Conservation (phyloP, 73 alveolate genomes). For the Tetrahymena thermophila region DNA sequence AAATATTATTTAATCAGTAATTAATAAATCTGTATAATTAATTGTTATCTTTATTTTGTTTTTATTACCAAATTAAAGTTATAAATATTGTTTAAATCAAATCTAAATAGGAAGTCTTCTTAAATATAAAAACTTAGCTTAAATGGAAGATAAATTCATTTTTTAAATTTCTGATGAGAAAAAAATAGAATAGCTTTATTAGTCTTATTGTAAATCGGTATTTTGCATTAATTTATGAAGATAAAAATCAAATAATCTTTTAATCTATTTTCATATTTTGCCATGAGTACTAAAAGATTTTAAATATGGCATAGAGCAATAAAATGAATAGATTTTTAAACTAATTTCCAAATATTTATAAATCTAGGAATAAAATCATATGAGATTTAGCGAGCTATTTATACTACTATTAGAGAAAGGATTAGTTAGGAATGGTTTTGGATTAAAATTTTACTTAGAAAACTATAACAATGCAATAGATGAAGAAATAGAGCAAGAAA, state of each 20-base stretch:
- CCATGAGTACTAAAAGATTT: neutral
- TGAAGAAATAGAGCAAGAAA: neutral
- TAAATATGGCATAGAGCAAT: neutral
- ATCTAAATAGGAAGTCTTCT: neutral
- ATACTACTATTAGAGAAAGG: neutral
- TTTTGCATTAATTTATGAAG: neutral
- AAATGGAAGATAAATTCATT: neutral
- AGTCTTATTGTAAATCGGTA: slow-evolving; percentile 1
- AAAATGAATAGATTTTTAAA: neutral
- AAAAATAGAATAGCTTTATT: neutral
- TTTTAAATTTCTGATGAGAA: neutral
- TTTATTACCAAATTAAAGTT: neutral
- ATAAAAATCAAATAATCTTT: neutral
- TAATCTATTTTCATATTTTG: neutral
- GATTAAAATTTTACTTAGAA: neutral
- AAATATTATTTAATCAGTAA: neutral
- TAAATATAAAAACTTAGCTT: neutral
- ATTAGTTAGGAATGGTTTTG: neutral
- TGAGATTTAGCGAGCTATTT: neutral
- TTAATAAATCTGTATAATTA: neutral
- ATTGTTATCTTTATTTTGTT: neutral
- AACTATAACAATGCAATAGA: neutral
- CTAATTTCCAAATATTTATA: neutral
- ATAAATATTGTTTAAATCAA: neutral
- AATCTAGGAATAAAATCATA: neutral